Conservation (phyloP, 2,329 filamentous ascomycete genomes). For the Leptographium wingfieldii region DNA sequence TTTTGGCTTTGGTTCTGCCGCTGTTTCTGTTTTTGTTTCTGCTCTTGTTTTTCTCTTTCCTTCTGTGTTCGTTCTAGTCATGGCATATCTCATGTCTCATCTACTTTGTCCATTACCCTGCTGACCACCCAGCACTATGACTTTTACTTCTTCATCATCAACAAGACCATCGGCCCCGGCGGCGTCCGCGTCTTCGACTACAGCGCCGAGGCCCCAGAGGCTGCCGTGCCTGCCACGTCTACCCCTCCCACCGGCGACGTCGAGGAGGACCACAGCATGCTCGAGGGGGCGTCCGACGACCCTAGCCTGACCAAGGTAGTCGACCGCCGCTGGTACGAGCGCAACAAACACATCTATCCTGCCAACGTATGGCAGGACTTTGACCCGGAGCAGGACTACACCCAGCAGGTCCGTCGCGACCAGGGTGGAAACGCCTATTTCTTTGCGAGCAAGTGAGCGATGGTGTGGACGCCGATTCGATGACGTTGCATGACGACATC, state of each 20-base stretch:
- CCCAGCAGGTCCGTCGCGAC: constrained; percentile 65
- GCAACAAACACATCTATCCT: constrained; percentile 96
- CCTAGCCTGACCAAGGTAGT: constrained; percentile 82
- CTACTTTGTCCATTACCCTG: not conserved
- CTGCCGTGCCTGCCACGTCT: constrained; percentile 2
- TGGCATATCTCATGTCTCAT: not conserved
- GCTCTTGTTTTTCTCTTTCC: not conserved
- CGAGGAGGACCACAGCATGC: constrained; percentile 31
- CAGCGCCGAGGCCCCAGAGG: constrained; percentile 32
- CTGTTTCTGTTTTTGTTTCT: not conserved
- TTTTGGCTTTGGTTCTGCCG: not conserved
- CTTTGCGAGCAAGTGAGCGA: constrained; percentile 39
- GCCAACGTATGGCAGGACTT: constrained; percentile 94
- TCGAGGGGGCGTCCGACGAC: constrained; percentile 70
- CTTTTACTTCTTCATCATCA: constrained; percentile 93
- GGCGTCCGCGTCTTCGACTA: constrained; percentile 69
- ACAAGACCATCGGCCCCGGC: constrained; percentile 64
- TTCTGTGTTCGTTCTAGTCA: not conserved
- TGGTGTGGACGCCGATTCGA: no score
- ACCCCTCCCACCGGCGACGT: constrained; percentile 4
- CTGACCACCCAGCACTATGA: constrained; percentile 65
- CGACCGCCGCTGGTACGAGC: constrained; percentile 91
- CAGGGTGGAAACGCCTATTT: constrained; percentile 88
- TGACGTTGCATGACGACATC: no score
- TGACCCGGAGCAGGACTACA: constrained; percentile 79